Conservation (phyloP, 2,329 filamentous ascomycete species). For the Neurospora crassa region DNA sequence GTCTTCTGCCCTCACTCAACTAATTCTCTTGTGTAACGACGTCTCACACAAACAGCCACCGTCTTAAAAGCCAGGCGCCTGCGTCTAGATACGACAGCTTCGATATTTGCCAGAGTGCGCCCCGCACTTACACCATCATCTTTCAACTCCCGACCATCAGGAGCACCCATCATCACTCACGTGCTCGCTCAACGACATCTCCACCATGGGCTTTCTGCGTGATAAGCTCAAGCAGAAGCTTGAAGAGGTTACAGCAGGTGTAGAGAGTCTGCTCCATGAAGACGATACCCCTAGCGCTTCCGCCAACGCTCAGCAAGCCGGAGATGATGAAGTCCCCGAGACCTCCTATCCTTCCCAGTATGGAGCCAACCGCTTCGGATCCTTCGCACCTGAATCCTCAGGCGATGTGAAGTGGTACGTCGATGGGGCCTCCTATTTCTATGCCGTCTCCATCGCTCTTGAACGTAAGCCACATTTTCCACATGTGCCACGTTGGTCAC, state of each 20-base stretch:
- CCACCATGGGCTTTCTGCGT: slow-evolving; percentile 4
- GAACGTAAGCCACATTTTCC: slow-evolving; percentile 36
- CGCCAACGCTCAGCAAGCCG: slow-evolving; percentile 16
- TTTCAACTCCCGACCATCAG: neutral
- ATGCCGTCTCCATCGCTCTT: slow-evolving; percentile 70
- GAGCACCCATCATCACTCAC: neutral
- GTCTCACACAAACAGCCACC: neutral
- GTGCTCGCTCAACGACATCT: neutral
- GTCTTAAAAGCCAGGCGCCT: neutral
- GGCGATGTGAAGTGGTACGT: slow-evolving; percentile 83
- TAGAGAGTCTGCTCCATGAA: neutral
- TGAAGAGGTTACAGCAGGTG: slow-evolving; percentile 19
- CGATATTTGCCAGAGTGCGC: neutral
- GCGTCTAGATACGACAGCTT: neutral
- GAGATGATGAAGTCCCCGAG: slow-evolving; percentile 35
- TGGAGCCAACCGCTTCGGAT: slow-evolving; percentile 45
- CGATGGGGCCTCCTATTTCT: slow-evolving; percentile 77
- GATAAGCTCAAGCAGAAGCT: slow-evolving; percentile 34
- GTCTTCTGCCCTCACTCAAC: neutral
- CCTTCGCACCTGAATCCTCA: slow-evolving; percentile 63
- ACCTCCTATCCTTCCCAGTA: slow-evolving; percentile 20
- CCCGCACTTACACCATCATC: neutral
- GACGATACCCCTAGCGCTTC: neutral
- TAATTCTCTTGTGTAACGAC: neutral
- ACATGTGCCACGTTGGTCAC: neutral